Conservation (phyloP, 2,329 filamentous ascomycete species). For the Tolypocladium ophioglossoides region DNA sequence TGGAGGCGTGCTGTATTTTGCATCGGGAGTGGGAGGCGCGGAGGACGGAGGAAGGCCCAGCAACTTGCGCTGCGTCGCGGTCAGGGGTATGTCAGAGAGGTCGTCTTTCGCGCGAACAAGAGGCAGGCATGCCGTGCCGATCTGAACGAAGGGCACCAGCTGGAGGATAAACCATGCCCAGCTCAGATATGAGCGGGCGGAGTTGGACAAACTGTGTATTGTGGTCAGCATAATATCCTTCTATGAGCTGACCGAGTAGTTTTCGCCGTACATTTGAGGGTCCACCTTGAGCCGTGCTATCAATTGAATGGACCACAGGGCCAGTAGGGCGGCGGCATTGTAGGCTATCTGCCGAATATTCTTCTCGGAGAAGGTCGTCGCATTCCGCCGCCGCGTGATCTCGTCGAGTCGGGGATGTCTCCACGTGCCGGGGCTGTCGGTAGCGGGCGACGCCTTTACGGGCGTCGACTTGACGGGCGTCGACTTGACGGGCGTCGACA, state of each 20-base stretch:
- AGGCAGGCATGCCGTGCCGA: conserved; percentile 59
- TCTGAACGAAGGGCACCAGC: conserved; percentile 57
- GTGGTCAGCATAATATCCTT: neutral
- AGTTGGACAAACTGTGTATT: conserved; percentile 17
- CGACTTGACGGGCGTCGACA: conserved; percentile 21
- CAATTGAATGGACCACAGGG: conserved; percentile 25
- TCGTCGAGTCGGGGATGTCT: conserved; percentile 81
- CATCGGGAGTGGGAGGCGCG: conserved; percentile 54
- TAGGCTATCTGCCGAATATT: conserved; percentile 61
- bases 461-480: conserved; percentile 25
- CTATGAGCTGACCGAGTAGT: neutral
- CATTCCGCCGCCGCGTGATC: conserved; percentile 71
- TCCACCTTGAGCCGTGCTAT: conserved; percentile 24
- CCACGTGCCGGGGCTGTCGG: conserved; percentile 70
- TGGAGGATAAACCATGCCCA: conserved; percentile 40
- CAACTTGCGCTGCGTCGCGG: conserved; percentile 61
- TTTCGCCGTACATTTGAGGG: conserved; percentile 26
- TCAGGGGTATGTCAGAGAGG: conserved; percentile 81
- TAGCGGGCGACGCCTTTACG: conserved; percentile 26
- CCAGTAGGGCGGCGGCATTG: conserved; percentile 45
- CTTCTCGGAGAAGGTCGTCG: conserved; percentile 65
- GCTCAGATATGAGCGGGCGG: conserved; percentile 24
- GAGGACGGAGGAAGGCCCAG: conserved; percentile 67
- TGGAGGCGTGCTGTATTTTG: conserved; percentile 70
- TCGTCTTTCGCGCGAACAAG: conserved; percentile 64